phyloP scores from a whole-genome alignment of 805 yeast species.

The Monosporozyma unispora region DNA sequence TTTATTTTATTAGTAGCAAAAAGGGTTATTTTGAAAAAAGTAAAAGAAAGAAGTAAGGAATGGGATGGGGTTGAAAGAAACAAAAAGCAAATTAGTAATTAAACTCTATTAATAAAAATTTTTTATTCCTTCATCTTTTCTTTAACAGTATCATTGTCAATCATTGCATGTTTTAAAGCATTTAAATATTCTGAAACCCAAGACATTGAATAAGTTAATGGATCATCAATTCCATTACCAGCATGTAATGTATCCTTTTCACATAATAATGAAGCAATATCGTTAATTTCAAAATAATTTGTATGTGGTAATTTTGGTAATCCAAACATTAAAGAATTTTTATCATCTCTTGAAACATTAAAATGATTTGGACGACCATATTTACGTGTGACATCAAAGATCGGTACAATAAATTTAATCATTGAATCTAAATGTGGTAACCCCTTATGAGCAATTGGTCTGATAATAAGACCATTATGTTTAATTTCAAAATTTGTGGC shows the following conservation, averaged over 20 bases:
- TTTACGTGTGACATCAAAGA: conserved; percentile 53
- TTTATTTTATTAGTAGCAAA: not conserved
- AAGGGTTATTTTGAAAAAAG: not conserved
- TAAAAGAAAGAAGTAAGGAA: not conserved
- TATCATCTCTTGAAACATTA: conserved; percentile 42
- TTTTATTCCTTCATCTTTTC: not conserved
- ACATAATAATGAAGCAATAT: conserved; percentile 5
- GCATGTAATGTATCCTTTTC: conserved; percentile 3
- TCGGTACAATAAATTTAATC: conserved; percentile 56
- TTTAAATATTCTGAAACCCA: conserved; percentile 8
- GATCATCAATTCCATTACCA: conserved; percentile 7
- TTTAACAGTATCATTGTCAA: not conserved
- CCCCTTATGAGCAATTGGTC: conserved; percentile 62
- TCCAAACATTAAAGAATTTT: conserved; percentile 53
- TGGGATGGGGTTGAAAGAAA: not conserved
- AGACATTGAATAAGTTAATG: conserved; percentile 13
- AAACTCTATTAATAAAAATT: too few species aligned
- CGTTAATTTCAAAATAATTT: conserved; percentile 31
- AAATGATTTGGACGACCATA: conserved; percentile 69
- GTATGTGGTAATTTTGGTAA: conserved; percentile 65
- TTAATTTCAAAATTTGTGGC: conserved; percentile 7
- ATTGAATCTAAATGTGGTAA: conserved; percentile 59
- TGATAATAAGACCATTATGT: conserved; percentile 34
- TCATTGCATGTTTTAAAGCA: conserved; percentile 1
- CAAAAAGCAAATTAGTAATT: too few species aligned